phyloP scores from a whole-genome alignment of 208 protist genomes.

The Perkinsela sp. region DNA sequence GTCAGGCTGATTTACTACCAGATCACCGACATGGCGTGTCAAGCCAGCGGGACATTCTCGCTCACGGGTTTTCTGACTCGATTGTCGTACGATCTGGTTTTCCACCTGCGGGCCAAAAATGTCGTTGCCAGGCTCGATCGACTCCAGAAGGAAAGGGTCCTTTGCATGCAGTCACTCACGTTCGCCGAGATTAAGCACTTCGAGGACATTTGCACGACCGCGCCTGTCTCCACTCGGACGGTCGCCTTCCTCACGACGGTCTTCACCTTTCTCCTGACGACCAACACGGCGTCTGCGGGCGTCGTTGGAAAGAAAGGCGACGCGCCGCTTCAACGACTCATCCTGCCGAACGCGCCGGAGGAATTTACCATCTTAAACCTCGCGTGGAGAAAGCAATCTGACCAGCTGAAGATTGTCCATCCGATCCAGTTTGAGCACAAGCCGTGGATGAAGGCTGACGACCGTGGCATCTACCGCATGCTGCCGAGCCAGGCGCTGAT shows the following conservation, averaged over 20 bases:
- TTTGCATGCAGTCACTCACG: background rate
- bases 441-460: slow-evolving; percentile 47
- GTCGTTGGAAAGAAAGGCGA: slow-evolving; percentile 6
- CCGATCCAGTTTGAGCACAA: slow-evolving; percentile 60
- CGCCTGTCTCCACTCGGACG: slow-evolving; percentile 21
- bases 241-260: slow-evolving; percentile 41
- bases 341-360: slow-evolving; percentile 13
- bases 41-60: background rate
- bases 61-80: background rate
- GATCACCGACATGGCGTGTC: background rate
- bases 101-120: background rate
- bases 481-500: slow-evolving; percentile 56
- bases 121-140: background rate
- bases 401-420: slow-evolving; percentile 44
- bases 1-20: background rate
- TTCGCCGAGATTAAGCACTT: slow-evolving; percentile 23
- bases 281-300: slow-evolving; percentile 9
- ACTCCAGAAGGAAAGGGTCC: background rate
- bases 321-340: slow-evolving; percentile 21
- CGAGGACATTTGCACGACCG: slow-evolving; percentile 26
- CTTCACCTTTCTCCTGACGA: slow-evolving; percentile 27
- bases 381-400: slow-evolving; percentile 21
- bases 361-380: slow-evolving; percentile 33
- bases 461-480: slow-evolving; percentile 64
- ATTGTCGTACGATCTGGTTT: background rate